Percentiles rank a stretch among this genome's conserved stretches.
Evolutionary conservation across 2,329 filamentous ascomycete species (phyloP).

Genomic region (Curvularia verruculosa): DNA sequence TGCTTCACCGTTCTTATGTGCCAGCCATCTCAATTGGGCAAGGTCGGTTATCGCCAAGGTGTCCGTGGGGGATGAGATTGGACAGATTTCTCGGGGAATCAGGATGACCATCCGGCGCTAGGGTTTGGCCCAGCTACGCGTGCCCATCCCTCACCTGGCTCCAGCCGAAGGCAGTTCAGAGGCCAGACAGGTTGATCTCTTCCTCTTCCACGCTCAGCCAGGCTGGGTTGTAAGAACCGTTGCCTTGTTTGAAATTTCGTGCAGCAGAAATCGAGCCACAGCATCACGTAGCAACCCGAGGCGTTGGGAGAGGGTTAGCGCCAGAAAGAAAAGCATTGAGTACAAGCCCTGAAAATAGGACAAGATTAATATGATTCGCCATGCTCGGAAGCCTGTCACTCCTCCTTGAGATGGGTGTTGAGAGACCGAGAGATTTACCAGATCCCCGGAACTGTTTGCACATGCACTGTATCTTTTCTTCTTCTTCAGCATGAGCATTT

Average conservation of each 20-base stretch:
- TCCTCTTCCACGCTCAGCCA: neutral
- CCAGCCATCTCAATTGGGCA: neutral
- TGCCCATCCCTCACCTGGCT: neutral
- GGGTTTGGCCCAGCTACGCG: neutral
- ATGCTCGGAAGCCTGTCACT: neutral
- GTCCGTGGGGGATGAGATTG: too few relatives aligned
- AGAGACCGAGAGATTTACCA: conserved; percentile 1
- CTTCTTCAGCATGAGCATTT: conserved; percentile 9
- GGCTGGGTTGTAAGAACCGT: neutral
- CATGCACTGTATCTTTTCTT: conserved; percentile 9
- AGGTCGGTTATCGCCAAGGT: neutral
- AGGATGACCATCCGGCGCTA: conserved; percentile 1
- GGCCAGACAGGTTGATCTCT: neutral
- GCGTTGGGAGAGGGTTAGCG: neutral
- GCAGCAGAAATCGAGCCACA: conserved; percentile 3
- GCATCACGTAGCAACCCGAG: neutral
- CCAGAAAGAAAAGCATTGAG: conserved; percentile 6
- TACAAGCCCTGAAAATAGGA: conserved; percentile 1
- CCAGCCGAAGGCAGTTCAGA: neutral
- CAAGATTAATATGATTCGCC: neutral
- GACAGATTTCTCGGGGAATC: neutral
- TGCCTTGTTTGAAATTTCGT: neutral
- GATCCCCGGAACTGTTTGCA: conserved; percentile 1
- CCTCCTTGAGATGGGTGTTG: neutral
- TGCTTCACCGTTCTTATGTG: neutral